A percentile compares a stretch with the other conserved stretches of the same genome.
phyloP scores from a whole-genome alignment of 768 basidiomycete species.

The Lanmaoa pseudosensibilis region DNA sequence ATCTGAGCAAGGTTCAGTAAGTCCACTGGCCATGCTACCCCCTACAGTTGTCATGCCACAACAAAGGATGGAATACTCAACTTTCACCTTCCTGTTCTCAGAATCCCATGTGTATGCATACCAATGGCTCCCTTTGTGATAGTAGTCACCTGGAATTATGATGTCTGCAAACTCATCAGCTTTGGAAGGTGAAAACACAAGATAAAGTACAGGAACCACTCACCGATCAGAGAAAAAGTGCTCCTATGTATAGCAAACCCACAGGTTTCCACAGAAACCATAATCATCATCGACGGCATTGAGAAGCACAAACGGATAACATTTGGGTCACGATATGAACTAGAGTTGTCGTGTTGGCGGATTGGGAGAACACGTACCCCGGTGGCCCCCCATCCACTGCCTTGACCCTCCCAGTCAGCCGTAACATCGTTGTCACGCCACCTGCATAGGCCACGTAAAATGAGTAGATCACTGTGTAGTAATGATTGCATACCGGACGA shows the following conservation, averaged over 20 bases:
- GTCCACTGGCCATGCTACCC: slow-evolving; percentile 76
- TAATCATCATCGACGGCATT: no score
- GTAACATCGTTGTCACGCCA: slow-evolving; percentile 57
- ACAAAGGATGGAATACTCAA: slow-evolving; percentile 86
- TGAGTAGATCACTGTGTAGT: background rate
- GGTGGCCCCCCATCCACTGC: slow-evolving; percentile 91
- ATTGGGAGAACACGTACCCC: slow-evolving; percentile 83
- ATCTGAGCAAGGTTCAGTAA: no score
- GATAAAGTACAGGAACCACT: slow-evolving; percentile 83
- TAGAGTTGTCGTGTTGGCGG: slow-evolving; percentile 81
- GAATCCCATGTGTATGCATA: slow-evolving; percentile 94
- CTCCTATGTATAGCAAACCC: slow-evolving; percentile 84
- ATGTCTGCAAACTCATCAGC: slow-evolving; percentile 86
- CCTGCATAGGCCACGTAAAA: slow-evolving; percentile 30
- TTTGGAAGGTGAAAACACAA: slow-evolving; percentile 91
- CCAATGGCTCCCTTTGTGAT: slow-evolving; percentile 75
- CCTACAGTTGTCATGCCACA: slow-evolving; percentile 95
- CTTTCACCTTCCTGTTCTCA: slow-evolving; percentile 66
- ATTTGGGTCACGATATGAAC: slow-evolving; percentile 61
- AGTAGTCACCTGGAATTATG: slow-evolving; percentile 94
- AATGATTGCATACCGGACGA: slow-evolving; percentile 28
- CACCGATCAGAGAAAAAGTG: slow-evolving; percentile 99
- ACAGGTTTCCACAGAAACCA: slow-evolving; percentile 80
- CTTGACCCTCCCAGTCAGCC: slow-evolving; percentile 82
- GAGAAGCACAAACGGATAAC: no score